A percentile compares a stretch with the other conserved stretches of the same genome.
Conservation (phyloP, 2,329 filamentous ascomycete genomes). For the Sordariomycetes sp. region DNA sequence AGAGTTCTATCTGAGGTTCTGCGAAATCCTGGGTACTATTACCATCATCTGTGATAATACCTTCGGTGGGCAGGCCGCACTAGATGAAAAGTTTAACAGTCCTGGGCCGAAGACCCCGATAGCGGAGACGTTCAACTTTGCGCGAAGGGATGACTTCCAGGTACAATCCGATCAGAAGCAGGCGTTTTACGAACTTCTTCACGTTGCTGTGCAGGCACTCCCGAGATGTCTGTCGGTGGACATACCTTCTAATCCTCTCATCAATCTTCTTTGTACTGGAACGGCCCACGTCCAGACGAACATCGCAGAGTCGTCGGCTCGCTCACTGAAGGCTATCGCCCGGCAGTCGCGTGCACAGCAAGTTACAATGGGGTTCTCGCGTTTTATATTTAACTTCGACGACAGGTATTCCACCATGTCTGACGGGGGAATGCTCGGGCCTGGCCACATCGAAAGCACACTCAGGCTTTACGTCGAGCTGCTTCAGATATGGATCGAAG, state of each 20-base stretch:
- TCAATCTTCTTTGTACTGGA: conserved; percentile 90
- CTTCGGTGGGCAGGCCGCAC: conserved; percentile 86
- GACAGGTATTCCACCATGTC: conserved; percentile 96
- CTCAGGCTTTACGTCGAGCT: conserved; percentile 86
- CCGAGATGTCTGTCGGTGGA: conserved; percentile 86
- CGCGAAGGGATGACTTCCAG: conserved; percentile 65
- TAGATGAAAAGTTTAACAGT: conserved; percentile 89
- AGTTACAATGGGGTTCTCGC: conserved; percentile 89
- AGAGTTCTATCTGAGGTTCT: conserved; percentile 83
- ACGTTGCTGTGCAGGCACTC: conserved; percentile 88
- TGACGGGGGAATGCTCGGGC: conserved; percentile 89
- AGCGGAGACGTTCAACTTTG: conserved; percentile 84
- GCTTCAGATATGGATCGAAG: conserved; percentile 93
- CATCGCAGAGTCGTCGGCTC: conserved; percentile 83
- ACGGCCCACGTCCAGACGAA: conserved; percentile 90
- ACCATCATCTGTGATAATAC: conserved; percentile 94
- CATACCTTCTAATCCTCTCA: conserved; percentile 83
- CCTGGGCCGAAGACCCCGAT: conserved; percentile 89
- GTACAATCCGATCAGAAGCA: conserved; percentile 72
- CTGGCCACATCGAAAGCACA: conserved; percentile 89
- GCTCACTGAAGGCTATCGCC: conserved; percentile 90
- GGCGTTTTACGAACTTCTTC: conserved; percentile 87
- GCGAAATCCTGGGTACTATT: conserved; percentile 89
- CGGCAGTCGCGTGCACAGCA: conserved; percentile 86
- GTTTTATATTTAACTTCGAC: conserved; percentile 98